These are phyloP conservation scores for Auxenochlorella pyrenoidosa DNA, from an alignment of 139 green algal species.

Conservation along the genomic window DNA sequence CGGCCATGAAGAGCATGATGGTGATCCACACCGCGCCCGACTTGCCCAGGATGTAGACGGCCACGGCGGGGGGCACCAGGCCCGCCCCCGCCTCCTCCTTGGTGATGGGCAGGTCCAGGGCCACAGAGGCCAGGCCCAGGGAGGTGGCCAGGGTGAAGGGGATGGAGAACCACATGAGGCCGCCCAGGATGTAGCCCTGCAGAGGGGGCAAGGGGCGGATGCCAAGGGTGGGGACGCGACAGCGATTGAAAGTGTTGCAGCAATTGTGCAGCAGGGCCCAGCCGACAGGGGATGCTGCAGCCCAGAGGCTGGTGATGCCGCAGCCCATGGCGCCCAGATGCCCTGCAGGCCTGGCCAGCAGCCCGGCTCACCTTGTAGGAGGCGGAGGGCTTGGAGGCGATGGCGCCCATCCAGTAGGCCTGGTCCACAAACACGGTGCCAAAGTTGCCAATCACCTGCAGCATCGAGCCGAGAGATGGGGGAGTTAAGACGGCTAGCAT, in stretches of 20 bases:
- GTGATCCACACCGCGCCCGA: constrained; percentile 84
- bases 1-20: constrained; percentile 82
- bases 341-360: no score
- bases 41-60: constrained; percentile 84
- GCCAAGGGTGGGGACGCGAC: not conserved
- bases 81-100: constrained; percentile 69
- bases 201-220: no score
- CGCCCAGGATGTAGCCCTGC: constrained; percentile 83
- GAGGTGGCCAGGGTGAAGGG: constrained; percentile 94
- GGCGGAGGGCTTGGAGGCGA: constrained; percentile 85
- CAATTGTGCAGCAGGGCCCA: no score
- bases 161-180: constrained; percentile 94
- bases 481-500: no score
- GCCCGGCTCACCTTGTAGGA: constrained; percentile 68
- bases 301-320: no score
- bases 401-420: constrained; percentile 92
- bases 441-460: constrained; percentile 83
- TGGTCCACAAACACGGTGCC: constrained; percentile 83
- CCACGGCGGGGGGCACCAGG: constrained; percentile 88
- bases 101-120: constrained; percentile 90
- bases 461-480: not conserved
- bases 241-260: no score
- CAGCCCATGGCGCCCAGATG: no score
- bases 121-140: constrained; percentile 85
- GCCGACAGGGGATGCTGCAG: no score